Base-by-base conservation (phyloP, 306 rosid genomes). In the Glycine soja region DNA sequence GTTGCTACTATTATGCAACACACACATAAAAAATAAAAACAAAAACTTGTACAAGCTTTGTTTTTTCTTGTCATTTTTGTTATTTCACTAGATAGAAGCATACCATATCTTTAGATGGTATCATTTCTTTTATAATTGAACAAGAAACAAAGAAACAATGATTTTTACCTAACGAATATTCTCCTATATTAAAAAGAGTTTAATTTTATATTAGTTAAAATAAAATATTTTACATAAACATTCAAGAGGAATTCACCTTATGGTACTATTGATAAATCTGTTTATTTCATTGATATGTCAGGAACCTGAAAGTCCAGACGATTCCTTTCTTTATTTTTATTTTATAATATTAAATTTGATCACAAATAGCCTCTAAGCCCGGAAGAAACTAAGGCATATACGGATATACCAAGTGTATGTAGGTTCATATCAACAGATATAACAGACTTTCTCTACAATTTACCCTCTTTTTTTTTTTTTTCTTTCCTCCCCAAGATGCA, bases 111-210 rank as follows among this genome's bases (percentile, higher is more conserved):
- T n/a, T 14, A 5, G 57, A 34, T 5, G 6, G 8, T 5, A 13
- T 6, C 57, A 13, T 47, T 52, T 13, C 57, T 14, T n/a, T 53
- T 53, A 7, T n/a, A n/a, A 53, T 8, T n/a, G 59, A n/a, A n/a
- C 24, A 53, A 53, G 59, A 53, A 53, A 53, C 59, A n/a, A 53
- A 53, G 59, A 53, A 53, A 53, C 59, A n/a, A 6, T 53, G 59
- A 53, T n/a, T 0, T 53, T n/a, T n/a, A 53, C 59, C 19, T 53
- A n/a, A n/a, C 10, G 3, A n/a, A 52, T 34, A 34, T 34, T 34
- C 38, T 34, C 38, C 4, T 34, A 34, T 34, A 34, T 52, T 52
- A 52, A 1, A 52, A 13, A 6, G n/a, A 14, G n/a, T 5, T 52
- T 2, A 52, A 14, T 51, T 34, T 51, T 13, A 6, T 43, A 43